These are phyloP conservation scores for Rubus parviflorus DNA, from an alignment of 306 rosid species.

Conservation along the genomic window DNA sequence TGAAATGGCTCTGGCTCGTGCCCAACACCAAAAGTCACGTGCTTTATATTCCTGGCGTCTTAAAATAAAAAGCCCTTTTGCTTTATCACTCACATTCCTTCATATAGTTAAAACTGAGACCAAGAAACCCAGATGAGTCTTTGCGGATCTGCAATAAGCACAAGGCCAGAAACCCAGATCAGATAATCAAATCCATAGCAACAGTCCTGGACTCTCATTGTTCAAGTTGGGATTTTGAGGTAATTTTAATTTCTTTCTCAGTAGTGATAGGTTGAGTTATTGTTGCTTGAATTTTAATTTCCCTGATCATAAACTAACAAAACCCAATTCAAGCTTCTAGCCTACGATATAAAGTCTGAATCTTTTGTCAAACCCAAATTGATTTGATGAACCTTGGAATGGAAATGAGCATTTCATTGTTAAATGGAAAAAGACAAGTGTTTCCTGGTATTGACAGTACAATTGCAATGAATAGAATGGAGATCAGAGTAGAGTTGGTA, in stretches of 20 bases:
- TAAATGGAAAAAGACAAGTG: neutral
- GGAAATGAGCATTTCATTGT: neutral
- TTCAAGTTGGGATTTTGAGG: neutral
- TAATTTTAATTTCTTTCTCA: neutral
- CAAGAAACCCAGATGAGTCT: neutral
- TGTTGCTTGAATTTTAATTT: neutral
- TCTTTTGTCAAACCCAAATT: neutral
- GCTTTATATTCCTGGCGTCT: neutral
- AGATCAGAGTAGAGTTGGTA: neutral
- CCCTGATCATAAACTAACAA: neutral
- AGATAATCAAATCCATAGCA: neutral
- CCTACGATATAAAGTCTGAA: neutral
- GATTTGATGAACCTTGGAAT: neutral
- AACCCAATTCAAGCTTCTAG: neutral
- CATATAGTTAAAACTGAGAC: neutral
- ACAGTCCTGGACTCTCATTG: neutral
- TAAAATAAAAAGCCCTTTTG: neutral
- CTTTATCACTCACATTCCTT: neutral
- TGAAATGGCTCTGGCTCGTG: neutral
- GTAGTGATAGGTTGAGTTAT: neutral
- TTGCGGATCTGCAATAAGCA: neutral
- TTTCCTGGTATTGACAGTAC: neutral
- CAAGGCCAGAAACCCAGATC: slow-evolving; percentile 6
- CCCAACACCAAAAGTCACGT: neutral
- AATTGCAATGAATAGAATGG: neutral